Evolutionary conservation across 2,329 filamentous ascomycete species (phyloP).

Genomic region (Aspergillus felis): DNA sequence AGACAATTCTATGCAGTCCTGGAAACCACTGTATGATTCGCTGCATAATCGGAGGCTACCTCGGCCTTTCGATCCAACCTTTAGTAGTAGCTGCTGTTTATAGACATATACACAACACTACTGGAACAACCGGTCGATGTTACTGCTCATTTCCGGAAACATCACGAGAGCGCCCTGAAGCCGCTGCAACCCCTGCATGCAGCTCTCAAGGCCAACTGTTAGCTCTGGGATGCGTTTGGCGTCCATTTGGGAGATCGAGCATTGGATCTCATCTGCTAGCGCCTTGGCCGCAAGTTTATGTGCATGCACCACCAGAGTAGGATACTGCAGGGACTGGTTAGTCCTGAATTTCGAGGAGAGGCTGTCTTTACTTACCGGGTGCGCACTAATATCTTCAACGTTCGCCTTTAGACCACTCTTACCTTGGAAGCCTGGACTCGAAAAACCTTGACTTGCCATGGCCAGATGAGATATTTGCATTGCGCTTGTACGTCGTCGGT

Average conservation of each 20-base stretch:
- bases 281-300: background rate
- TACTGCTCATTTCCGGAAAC: background rate
- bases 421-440: background rate
- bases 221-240: background rate
- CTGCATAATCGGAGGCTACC: no score
- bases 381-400: background rate
- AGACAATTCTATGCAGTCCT: no score
- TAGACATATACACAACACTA: no score
- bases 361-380: background rate
- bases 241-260: background rate
- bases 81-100: no score
- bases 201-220: background rate
- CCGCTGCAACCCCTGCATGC: background rate
- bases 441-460: background rate
- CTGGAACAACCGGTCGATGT: no score
- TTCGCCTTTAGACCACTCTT: background rate
- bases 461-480: background rate
- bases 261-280: background rate
- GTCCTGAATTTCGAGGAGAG: background rate
- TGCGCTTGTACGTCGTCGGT: background rate
- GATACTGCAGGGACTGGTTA: background rate
- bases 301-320: background rate
- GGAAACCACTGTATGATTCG: no score
- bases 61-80: no score
- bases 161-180: slow-evolving; percentile 15